These are phyloP conservation scores for Pseudopediastrum boryanum DNA, from an alignment of 139 green algal species.

Conservation along the genomic window DNA sequence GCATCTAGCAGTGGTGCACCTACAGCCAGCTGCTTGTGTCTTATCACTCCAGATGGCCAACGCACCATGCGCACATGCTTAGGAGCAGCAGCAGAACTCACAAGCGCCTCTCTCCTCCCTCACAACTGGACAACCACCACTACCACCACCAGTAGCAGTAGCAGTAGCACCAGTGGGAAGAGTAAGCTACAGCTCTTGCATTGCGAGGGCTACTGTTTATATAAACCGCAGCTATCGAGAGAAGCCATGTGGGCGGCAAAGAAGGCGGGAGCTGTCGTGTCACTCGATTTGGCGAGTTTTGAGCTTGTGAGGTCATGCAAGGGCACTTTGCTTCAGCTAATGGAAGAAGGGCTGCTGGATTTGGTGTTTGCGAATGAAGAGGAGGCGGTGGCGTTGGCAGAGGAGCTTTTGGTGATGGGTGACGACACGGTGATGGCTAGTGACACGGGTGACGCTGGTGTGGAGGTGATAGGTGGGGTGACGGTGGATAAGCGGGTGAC, in stretches of 20 bases:
- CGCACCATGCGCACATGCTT: constrained; percentile 93
- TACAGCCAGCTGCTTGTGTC: constrained; percentile 69
- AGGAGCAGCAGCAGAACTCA: constrained; percentile 71
- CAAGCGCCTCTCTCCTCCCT: constrained; percentile 42
- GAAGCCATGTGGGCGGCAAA: constrained; percentile 48
- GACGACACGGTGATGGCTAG: not conserved
- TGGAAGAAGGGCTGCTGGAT: constrained; percentile 73
- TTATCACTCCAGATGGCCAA: constrained; percentile 86
- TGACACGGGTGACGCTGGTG: constrained; percentile 6
- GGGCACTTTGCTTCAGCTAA: constrained; percentile 43
- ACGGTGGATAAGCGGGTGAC: too few species aligned
- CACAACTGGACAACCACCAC: constrained; percentile 45
- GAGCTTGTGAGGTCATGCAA: constrained; percentile 71
- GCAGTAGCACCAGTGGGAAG: too few species aligned
- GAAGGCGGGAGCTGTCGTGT: constrained; percentile 49
- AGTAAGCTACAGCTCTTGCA: constrained; percentile 60
- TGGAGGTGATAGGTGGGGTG: too few species aligned
- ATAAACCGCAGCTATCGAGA: constrained; percentile 53
- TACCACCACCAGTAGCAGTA: too few species aligned
- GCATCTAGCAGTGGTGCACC: constrained; percentile 31
- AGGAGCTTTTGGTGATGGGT: constrained; percentile 28
- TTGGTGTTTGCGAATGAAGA: constrained; percentile 88
- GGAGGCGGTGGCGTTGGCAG: constrained; percentile 69
- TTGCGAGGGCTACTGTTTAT: constrained; percentile 83
- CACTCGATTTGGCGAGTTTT: constrained; percentile 86